These are phyloP conservation scores for Nowakowskiella sp. DNA, from an alignment of 192 early-diverging fungal species.

Conservation along the genomic window DNA sequence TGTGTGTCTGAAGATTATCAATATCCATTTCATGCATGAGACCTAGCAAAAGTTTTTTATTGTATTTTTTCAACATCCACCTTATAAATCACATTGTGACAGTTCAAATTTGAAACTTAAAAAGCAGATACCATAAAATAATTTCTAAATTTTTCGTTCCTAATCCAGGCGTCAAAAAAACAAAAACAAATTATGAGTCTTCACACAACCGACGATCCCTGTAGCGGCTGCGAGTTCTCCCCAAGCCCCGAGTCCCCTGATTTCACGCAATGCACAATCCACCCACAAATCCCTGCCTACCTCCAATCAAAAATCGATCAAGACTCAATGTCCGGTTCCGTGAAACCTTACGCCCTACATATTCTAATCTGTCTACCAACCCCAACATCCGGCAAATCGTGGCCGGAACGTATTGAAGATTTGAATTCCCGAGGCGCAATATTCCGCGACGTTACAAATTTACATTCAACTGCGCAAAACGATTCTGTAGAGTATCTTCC, in stretches of 20 bases:
- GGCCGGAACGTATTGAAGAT: conserved; percentile 32
- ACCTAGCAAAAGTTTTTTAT: too few relatives aligned
- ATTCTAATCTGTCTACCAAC: conserved; percentile 32
- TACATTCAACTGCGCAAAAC: background rate
- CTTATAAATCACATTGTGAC: too few relatives aligned
- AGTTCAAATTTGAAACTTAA: too few relatives aligned
- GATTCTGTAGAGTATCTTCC: background rate
- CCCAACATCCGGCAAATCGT: conserved; percentile 15
- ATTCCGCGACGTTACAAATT: background rate
- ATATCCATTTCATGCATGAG: too few relatives aligned
- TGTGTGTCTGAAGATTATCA: too few relatives aligned
- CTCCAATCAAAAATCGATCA: conserved; percentile 29
- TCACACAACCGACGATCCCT: conserved; percentile 37
- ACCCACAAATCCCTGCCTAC: conserved; percentile 31
- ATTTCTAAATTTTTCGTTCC: too few relatives aligned
- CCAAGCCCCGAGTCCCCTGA: conserved; percentile 31
- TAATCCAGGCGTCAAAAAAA: too few relatives aligned
- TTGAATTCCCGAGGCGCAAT: conserved; percentile 8
- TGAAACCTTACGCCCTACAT: conserved; percentile 44
- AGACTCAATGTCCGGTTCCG: conserved; percentile 15
- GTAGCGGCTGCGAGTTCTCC: conserved; percentile 23
- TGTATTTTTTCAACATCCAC: too few relatives aligned
- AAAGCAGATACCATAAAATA: too few relatives aligned
- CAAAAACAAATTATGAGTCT: too few relatives aligned
- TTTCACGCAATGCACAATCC: too few relatives aligned